These are phyloP conservation scores for Thermothelomyces thermophilus DNA, from an alignment of 2,329 filamentous ascomycete genomes.

Conservation along the genomic window DNA sequence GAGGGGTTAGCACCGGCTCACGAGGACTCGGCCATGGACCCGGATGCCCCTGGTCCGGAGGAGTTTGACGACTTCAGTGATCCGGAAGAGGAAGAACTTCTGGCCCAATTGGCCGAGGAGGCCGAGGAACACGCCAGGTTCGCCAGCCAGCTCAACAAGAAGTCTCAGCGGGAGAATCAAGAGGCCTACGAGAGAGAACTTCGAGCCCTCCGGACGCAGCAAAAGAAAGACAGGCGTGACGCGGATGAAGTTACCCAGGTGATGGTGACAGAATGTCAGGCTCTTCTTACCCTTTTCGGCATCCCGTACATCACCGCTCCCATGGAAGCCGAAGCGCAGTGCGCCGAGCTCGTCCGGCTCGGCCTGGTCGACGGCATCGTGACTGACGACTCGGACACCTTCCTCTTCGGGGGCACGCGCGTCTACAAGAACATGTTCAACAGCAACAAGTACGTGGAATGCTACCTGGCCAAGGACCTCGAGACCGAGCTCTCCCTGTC, in stretches of 20 bases:
- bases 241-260: slow-evolving; percentile 94
- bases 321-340: slow-evolving; percentile 98
- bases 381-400: slow-evolving; percentile 94
- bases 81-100: slow-evolving; percentile 83
- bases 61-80: slow-evolving; percentile 75
- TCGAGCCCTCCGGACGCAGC: slow-evolving; percentile 79
- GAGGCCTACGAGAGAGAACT: slow-evolving; percentile 83
- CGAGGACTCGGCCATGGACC: slow-evolving; percentile 21
- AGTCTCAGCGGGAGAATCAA: slow-evolving; percentile 60
- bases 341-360: slow-evolving; percentile 78
- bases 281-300: slow-evolving; percentile 81
- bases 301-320: slow-evolving; percentile 95
- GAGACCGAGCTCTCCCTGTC: slow-evolving; percentile 85
- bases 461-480: slow-evolving; percentile 77
- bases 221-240: slow-evolving; percentile 92
- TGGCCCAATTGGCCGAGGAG: slow-evolving; percentile 80
- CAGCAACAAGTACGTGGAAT: slow-evolving; percentile 94
- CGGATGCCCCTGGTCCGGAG: slow-evolving; percentile 43
- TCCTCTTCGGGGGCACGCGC: slow-evolving; percentile 90
- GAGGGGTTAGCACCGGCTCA: slow-evolving; percentile 22
- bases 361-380: slow-evolving; percentile 95
- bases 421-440: slow-evolving; percentile 99
- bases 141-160: slow-evolving; percentile 76
- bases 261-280: slow-evolving; percentile 94
- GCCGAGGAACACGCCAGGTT: slow-evolving; percentile 92